A percentile compares a stretch with the other conserved stretches of the same genome.
Conservation (phyloP, 1,284 basidiomycete species). For the Microbotryum violaceum region DNA sequence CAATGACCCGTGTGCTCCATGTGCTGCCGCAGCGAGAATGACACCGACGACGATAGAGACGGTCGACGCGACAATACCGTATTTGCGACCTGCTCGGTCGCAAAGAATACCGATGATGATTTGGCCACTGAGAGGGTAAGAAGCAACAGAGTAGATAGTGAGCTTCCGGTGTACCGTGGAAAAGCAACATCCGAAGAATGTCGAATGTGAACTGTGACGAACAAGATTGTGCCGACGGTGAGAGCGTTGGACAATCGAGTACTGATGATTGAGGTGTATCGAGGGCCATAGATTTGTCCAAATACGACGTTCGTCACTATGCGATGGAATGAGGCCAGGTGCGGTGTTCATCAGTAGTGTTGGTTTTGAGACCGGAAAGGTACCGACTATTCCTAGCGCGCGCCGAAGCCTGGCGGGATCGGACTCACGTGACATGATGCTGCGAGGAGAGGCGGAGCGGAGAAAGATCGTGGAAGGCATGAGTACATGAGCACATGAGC, state of each 20-base stretch:
- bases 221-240: conserved; percentile 52
- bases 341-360: too few relatives aligned
- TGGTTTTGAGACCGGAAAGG: too few relatives aligned
- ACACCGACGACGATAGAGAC: conserved; percentile 62
- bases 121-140: conserved; percentile 53
- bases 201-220: conserved; percentile 32
- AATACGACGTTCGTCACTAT: conserved; percentile 36
- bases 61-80: conserved; percentile 62
- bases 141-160: conserved; percentile 24
- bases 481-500: background rate
- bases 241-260: conserved; percentile 67
- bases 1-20: conserved; percentile 52
- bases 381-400: too few relatives aligned
- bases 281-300: conserved; percentile 34
- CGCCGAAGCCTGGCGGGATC: background rate
- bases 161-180: background rate
- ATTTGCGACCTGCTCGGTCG: conserved; percentile 53
- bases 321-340: background rate
- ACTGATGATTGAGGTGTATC: conserved; percentile 55
- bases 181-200: conserved; percentile 5
- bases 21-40: conserved; percentile 61
- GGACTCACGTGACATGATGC: conserved; percentile 15
- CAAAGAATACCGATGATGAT: conserved; percentile 52
- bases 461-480: background rate
- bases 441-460: background rate